Conservation (phyloP, 1,139 yeast species). For the Scheffersomyces stambukii region DNA sequence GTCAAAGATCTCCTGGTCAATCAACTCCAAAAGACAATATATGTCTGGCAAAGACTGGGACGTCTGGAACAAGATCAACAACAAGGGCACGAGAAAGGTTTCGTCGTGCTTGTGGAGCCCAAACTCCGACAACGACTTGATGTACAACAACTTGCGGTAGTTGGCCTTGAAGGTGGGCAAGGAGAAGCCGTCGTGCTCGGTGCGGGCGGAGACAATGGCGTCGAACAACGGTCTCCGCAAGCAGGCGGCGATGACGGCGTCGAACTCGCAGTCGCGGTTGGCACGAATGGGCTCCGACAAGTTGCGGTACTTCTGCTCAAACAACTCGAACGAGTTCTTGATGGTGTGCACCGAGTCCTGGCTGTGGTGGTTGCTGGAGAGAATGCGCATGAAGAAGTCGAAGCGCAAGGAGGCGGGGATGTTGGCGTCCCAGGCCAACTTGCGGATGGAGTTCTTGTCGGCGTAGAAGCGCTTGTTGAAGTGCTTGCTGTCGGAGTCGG, state of each 20-base stretch:
- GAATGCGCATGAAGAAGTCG: conserved; percentile 25
- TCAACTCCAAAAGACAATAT: conserved; percentile 28
- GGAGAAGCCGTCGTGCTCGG: conserved; percentile 9
- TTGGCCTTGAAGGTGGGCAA: conserved; percentile 22
- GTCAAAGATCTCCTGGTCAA: conserved; percentile 31
- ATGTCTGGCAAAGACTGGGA: conserved; percentile 21
- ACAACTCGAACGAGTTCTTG: conserved; percentile 15
- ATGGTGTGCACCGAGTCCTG: conserved; percentile 15
- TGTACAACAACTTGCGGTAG: conserved; percentile 29
- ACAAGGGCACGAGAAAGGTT: conserved; percentile 35
- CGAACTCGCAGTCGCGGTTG: conserved; percentile 34
- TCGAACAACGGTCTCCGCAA: conserved; percentile 29
- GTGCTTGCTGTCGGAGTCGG: conserved; percentile 14
- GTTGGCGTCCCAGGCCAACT: conserved; percentile 38
- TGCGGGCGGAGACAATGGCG: conserved; percentile 18
- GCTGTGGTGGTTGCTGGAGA: conserved; percentile 15
- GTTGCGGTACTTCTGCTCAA: conserved; percentile 18
- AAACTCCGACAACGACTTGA: conserved; percentile 34
- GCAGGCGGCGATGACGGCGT: conserved; percentile 20
- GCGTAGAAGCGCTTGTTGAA: conserved; percentile 23
- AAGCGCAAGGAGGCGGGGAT: conserved; percentile 25
- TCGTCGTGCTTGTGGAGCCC: conserved; percentile 41
- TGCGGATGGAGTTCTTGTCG: conserved; percentile 31
- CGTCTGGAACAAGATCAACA: conserved; percentile 27
- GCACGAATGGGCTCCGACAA: conserved; percentile 26